A percentile compares a stretch with the other conserved stretches of the same genome.
Evolutionary conservation across 164 flowering plant genomes (phyloP).

Genomic region (Liquidambar formosana): DNA sequence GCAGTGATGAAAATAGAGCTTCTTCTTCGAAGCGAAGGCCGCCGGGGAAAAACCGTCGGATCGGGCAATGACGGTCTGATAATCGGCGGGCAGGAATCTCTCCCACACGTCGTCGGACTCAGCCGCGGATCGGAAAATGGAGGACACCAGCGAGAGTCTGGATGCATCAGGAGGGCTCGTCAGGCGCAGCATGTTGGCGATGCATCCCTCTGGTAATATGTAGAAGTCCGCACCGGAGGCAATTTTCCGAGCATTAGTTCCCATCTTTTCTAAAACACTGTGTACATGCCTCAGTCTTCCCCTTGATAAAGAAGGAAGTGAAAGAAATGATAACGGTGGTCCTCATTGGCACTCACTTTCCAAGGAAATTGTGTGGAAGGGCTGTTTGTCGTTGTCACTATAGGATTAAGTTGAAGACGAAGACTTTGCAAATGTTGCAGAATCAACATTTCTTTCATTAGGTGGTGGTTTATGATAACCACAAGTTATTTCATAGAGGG

Average conservation of each 20-base stretch:
- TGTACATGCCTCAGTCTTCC: no score
- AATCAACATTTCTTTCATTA: no score
- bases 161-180: slow-evolving; percentile 48
- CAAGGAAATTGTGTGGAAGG: no score
- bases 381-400: no score
- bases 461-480: no score
- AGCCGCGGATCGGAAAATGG: slow-evolving; percentile 24
- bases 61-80: slow-evolving; percentile 19
- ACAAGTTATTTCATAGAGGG: no score
- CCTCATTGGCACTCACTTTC: no score
- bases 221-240: background rate
- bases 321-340: no score
- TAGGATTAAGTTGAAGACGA: no score
- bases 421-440: no score
- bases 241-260: background rate
- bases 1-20: slow-evolving; percentile 34
- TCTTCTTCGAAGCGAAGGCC: slow-evolving; percentile 30
- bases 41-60: slow-evolving; percentile 10
- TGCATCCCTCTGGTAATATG: slow-evolving; percentile 44
- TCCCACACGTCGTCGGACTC: slow-evolving; percentile 50
- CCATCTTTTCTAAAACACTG: slow-evolving; percentile 1
- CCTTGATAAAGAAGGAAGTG: no score
- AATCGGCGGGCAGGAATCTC: slow-evolving; percentile 41
- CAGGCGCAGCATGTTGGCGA: slow-evolving; percentile 31
- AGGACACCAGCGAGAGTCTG: slow-evolving; percentile 27